Conservation (phyloP, 2,329 filamentous ascomycete genomes). For the Simplicillium sp. region DNA sequence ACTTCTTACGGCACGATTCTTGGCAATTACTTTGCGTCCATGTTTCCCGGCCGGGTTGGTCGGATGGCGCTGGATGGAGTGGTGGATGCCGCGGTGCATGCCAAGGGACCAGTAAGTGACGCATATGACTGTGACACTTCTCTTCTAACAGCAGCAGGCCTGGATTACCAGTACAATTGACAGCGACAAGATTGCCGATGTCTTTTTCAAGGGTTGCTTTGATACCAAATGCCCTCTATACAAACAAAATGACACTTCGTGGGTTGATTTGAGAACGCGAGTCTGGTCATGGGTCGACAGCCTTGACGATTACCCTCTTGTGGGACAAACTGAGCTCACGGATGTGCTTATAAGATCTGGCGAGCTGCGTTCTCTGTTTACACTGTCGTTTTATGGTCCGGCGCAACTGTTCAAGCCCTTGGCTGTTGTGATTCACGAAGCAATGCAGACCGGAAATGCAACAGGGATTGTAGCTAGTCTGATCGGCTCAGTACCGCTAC, state of each 20-base stretch:
- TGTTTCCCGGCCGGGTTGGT: constrained; percentile 26
- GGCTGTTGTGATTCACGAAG: constrained; percentile 1
- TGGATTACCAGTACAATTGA: constrained; percentile 28
- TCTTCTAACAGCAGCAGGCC: constrained; percentile 9
- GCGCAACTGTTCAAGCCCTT: constrained; percentile 9
- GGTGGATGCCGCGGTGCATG: constrained; percentile 25
- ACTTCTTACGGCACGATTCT: constrained; percentile 34
- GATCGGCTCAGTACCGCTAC: constrained; percentile 2
- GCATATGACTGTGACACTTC: background rate
- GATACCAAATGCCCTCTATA: constrained; percentile 18
- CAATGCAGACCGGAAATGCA: constrained; percentile 11
- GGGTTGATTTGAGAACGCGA: constrained; percentile 19
- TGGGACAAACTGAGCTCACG: constrained; percentile 9
- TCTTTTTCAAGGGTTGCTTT: constrained; percentile 27
- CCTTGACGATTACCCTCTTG: constrained; percentile 17
- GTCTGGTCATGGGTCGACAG: constrained; percentile 18
- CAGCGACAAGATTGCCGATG: constrained; percentile 21
- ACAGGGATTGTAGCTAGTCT: background rate
- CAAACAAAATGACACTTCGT: constrained; percentile 13
- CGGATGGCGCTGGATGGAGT: constrained; percentile 32
- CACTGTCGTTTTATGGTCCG: constrained; percentile 16
- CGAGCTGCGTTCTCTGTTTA: constrained; percentile 19
- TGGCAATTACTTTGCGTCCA: constrained; percentile 24
- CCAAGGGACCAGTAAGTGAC: constrained; percentile 16
- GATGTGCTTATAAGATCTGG: constrained; percentile 17